These are phyloP conservation scores for Solanum pennellii DNA, from an alignment of 257 asterid species.

Conservation along the genomic window DNA sequence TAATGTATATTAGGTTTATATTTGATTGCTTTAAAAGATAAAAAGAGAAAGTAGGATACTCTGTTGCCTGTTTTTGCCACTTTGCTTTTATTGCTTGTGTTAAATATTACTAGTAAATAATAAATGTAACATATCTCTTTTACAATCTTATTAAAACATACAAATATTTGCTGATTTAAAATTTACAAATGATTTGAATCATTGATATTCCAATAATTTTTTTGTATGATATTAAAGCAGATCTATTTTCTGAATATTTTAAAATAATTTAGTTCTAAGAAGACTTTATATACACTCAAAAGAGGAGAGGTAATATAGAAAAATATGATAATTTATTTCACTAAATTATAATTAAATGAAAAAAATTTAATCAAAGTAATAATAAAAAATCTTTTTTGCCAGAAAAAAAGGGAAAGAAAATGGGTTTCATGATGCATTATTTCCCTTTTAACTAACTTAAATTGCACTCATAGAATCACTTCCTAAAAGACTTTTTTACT, in stretches of 20 bases:
- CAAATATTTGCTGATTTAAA: neutral
- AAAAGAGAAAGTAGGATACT: neutral
- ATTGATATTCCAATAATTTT: neutral
- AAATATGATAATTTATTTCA: neutral
- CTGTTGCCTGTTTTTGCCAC: neutral
- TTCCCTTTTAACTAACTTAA: conserved; percentile 31
- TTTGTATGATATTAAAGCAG: neutral
- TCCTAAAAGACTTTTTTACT: conserved; percentile 24
- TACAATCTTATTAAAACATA: neutral
- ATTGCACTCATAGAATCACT: conserved; percentile 55
- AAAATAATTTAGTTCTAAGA: neutral
- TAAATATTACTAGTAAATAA: neutral
- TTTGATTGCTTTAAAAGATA: neutral
- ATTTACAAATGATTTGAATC: neutral
- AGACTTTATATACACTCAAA: neutral
- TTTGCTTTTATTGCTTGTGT: neutral
- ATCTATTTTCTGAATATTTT: neutral
- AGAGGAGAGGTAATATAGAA: neutral
- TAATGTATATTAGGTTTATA: neutral
- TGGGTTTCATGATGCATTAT: neutral
- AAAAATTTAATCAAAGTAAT: neutral
- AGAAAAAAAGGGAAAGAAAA: neutral
- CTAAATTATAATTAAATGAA: neutral
- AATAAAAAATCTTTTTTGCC: neutral
- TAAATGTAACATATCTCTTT: neutral